Percentiles rank a stretch among this genome's conserved stretches.
These are phyloP conservation scores for Aspergillus pseudoglaucus DNA, from an alignment of 2,329 filamentous ascomycete genomes.

Conservation along the genomic window DNA sequence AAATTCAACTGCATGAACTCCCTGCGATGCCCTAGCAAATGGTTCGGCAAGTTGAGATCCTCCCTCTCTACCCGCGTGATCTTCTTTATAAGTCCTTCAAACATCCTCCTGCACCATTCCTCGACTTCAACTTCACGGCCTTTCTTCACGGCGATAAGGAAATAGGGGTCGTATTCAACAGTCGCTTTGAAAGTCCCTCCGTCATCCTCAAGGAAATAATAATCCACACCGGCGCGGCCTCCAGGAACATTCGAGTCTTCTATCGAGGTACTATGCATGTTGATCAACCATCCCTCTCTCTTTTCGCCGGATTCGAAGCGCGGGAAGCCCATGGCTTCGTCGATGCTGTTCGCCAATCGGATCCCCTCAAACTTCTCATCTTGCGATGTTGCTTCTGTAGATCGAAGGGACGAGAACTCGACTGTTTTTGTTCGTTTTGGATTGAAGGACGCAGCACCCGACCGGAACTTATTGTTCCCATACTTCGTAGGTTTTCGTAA, in stretches of 20 bases:
- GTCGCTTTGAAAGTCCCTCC: conserved; percentile 91
- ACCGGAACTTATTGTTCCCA: conserved; percentile 52
- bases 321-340: conserved; percentile 89
- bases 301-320: conserved; percentile 84
- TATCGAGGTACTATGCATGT: conserved; percentile 83
- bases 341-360: conserved; percentile 77
- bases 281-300: conserved; percentile 87
- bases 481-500: conserved; percentile 54
- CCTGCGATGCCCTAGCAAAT: conserved; percentile 81
- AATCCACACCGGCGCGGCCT: conserved; percentile 85
- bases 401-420: conserved; percentile 64
- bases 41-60: conserved; percentile 90
- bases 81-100: conserved; percentile 72
- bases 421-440: conserved; percentile 66
- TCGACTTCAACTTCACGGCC: conserved; percentile 89
- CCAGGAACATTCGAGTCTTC: conserved; percentile 77
- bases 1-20: conserved; percentile 85
- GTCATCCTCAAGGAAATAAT: conserved; percentile 92
- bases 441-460: conserved; percentile 35
- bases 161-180: conserved; percentile 94
- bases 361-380: conserved; percentile 89
- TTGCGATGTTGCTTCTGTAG: conserved; percentile 78
- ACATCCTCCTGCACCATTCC: conserved; percentile 80
- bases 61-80: conserved; percentile 80
- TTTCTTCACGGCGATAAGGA: conserved; percentile 81